Percentiles rank a stretch among this genome's conserved stretches.
Conservation (phyloP, 2,329 filamentous ascomycete species). For the Epichloe sibirici region DNA sequence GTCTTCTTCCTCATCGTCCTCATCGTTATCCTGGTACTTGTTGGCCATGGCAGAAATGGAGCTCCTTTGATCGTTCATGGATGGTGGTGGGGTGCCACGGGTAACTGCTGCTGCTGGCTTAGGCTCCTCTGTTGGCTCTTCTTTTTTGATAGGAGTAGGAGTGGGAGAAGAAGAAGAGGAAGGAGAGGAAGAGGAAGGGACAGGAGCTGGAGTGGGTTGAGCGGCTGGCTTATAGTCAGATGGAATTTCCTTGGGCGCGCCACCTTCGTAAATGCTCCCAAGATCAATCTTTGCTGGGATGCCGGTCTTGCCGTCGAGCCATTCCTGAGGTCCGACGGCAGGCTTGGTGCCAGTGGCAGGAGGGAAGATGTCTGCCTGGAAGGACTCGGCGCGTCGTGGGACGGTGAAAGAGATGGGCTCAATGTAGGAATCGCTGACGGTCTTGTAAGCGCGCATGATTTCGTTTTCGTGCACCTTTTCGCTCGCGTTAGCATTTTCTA, state of each 20-base stretch:
- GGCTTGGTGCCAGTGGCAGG: conserved; percentile 71
- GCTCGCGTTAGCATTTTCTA: conserved; percentile 10
- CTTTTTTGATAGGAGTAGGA: conserved; percentile 30
- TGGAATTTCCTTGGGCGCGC: conserved; percentile 63
- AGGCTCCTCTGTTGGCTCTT: conserved; percentile 24
- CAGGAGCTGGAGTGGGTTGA: conserved; percentile 30
- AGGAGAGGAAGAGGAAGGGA: background rate
- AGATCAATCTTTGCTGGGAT: conserved; percentile 87
- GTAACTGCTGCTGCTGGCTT: conserved; percentile 33
- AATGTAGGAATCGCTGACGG: conserved; percentile 85
- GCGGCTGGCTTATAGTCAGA: conserved; percentile 51
- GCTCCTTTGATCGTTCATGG: conserved; percentile 72
- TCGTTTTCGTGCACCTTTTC: conserved; percentile 81
- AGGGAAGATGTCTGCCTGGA: conserved; percentile 95
- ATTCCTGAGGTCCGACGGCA: conserved; percentile 68
- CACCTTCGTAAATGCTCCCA: conserved; percentile 81
- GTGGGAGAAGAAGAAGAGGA: conserved; percentile 10
- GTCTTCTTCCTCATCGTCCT: conserved; percentile 49
- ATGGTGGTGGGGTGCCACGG: conserved; percentile 41
- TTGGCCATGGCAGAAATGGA: conserved; percentile 77
- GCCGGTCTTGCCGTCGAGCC: conserved; percentile 74
- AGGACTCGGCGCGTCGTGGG: conserved; percentile 80
- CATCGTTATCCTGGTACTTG: conserved; percentile 68
- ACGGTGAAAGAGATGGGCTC: conserved; percentile 98
- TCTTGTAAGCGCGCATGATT: conserved; percentile 92